phyloP scores from a whole-genome alignment of 768 basidiomycete species.

The Trametes villosa region DNA sequence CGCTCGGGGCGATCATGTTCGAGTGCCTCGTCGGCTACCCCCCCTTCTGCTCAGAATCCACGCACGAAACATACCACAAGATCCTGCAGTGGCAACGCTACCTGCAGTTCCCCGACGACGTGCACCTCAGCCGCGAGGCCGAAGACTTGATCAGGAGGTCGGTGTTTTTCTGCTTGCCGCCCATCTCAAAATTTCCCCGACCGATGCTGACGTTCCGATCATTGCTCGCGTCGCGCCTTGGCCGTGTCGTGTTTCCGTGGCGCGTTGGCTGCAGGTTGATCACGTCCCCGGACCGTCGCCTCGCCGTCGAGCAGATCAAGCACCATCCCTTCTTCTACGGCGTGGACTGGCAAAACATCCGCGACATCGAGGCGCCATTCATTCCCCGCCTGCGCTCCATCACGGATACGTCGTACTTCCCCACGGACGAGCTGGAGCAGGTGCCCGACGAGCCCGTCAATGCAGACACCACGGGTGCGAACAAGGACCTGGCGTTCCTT shows the following conservation, averaged over 20 bases:
- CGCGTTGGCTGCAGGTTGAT: conserved; percentile 59
- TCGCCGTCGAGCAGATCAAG: conserved; percentile 87
- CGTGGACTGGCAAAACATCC: conserved; percentile 90
- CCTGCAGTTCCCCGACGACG: conserved; percentile 91
- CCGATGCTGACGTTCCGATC: background rate
- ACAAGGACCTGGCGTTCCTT: conserved; percentile 63
- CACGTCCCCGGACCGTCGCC: conserved; percentile 77
- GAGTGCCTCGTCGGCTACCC: conserved; percentile 98
- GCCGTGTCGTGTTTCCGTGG: background rate
- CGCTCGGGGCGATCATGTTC: conserved; percentile 97
- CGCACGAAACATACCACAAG: conserved; percentile 97
- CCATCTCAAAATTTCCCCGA: background rate
- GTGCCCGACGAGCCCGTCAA: conserved; percentile 51
- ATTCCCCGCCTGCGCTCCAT: conserved; percentile 93
- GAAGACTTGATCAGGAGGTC: conserved; percentile 88
- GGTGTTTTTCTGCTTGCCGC: conserved; percentile 26
- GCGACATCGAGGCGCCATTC: conserved; percentile 92
- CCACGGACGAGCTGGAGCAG: conserved; percentile 91
- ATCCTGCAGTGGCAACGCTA: conserved; percentile 93
- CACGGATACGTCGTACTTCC: conserved; percentile 98
- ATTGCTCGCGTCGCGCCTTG: background rate
- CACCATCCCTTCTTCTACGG: conserved; percentile 93
- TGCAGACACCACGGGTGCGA: conserved; percentile 45
- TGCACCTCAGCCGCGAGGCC: conserved; percentile 88
- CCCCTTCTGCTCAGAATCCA: conserved; percentile 95